A percentile compares a stretch with the other conserved stretches of the same genome.
These are phyloP conservation scores for Sporobolus alterniflorus DNA, from an alignment of 202 grass and related monocot species.

Conservation along the genomic window DNA sequence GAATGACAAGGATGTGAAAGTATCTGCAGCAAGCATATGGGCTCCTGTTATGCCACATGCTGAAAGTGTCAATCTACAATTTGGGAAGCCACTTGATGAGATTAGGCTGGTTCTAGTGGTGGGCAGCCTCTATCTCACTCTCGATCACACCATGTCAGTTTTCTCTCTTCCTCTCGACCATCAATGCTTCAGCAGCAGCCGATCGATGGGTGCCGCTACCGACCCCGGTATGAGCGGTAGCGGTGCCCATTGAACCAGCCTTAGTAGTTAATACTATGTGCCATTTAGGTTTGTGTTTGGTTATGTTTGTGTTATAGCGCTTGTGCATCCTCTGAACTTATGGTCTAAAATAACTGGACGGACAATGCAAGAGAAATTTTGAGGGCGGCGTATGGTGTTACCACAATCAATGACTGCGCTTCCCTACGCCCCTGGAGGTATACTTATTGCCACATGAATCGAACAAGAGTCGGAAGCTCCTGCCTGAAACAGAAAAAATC, in stretches of 20 bases:
- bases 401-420: conserved; percentile 83
- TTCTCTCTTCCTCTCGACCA: too few relatives aligned
- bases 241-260: too few relatives aligned
- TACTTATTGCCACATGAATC: too few relatives aligned
- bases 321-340: conserved; percentile 34
- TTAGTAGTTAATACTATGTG: too few relatives aligned
- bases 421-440: conserved; percentile 91
- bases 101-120: too few relatives aligned
- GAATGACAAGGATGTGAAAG: conserved; percentile 85
- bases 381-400: conserved; percentile 77
- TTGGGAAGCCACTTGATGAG: conserved; percentile 95
- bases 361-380: conserved; percentile 87
- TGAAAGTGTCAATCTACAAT: conserved; percentile 94
- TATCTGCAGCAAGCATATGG: conserved; percentile 92
- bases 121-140: too few relatives aligned
- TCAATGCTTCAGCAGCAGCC: too few relatives aligned
- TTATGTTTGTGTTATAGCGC: neutral
- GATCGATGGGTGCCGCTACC: too few relatives aligned
- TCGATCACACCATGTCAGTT: too few relatives aligned
- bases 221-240: too few relatives aligned
- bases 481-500: too few relatives aligned
- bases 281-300: neutral
- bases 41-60: conserved; percentile 93
- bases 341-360: conserved; percentile 50
- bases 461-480: too few relatives aligned